Base-by-base conservation (phyloP, 2,329 filamentous ascomycete species). In the Pseudocercospora crystallina region DNA sequence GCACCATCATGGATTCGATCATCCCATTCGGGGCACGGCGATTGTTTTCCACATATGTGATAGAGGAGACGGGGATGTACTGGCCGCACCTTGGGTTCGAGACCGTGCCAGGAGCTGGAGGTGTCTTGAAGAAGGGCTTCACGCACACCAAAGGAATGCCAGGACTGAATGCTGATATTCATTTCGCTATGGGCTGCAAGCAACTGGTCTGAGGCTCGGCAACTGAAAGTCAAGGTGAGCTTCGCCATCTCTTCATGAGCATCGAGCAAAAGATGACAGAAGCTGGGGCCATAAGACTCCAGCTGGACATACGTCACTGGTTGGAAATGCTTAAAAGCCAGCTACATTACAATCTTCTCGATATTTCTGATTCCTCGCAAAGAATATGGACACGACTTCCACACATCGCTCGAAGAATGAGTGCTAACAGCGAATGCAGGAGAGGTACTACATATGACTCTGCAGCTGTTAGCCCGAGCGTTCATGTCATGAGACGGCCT, bases 261-360 rank as follows among this genome's bases (percentile, higher is more conserved):
- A 7, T 26, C 20, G 20, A 26, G n/a, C 20, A 17, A 36, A 44
- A 54, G 60, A 63, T 63, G 60, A 63, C 38, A 59, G 51, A 46
- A 56, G 59, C 61, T 66, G 64, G 64, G 64, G 64, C 64, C 64
- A 66, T 63, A 61, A 60, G 59, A 66, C 33, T 56, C 47, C 58
- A 64, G 55, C 61, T 61, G 54, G 15, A 2, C 29, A 11, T 29
- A 26, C 9, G n/a, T 34, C 13, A 36, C 58, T 56, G 63, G 63
- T 65, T 59, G 62, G 53, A 48, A 45, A 60, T 66, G 64, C 59
- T 65, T 65, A 57, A 45, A 65, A 35, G 61, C 64, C 64, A 66
- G 64, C 61, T 56, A 52, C 37, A 47, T 10, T 49, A 56, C 39
- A 53, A 65, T 65, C 64, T 66, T 66, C 64, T 65, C 61, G 58